A percentile compares a stretch with the other conserved stretches of the same genome.
Conservation (phyloP, 2,329 filamentous ascomycete genomes). For the Neonectria coccinea region DNA sequence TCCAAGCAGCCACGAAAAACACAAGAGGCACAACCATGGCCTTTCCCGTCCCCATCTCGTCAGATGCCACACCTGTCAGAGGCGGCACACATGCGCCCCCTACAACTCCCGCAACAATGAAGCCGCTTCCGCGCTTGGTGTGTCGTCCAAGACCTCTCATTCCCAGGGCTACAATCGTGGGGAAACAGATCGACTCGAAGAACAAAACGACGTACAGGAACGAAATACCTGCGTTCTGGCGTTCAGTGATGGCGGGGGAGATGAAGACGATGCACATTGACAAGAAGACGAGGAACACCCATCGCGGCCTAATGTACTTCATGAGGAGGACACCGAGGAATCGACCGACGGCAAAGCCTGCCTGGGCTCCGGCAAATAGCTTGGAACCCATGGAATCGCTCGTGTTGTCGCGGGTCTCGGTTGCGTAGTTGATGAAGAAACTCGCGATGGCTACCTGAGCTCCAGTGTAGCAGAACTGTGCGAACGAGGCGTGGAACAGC, state of each 20-base stretch:
- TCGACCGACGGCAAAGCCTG: slow-evolving; percentile 77
- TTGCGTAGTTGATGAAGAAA: slow-evolving; percentile 82
- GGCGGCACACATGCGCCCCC: slow-evolving; percentile 82
- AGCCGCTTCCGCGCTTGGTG: slow-evolving; percentile 80
- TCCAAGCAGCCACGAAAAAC: slow-evolving; percentile 68
- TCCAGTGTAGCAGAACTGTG: slow-evolving; percentile 84
- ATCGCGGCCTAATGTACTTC: slow-evolving; percentile 73
- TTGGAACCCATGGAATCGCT: slow-evolving; percentile 67
- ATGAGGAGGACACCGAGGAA: slow-evolving; percentile 77
- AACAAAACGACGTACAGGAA: slow-evolving; percentile 80
- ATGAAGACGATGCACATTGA: slow-evolving; percentile 73
- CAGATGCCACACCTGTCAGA: slow-evolving; percentile 75
- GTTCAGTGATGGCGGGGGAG: slow-evolving; percentile 59
- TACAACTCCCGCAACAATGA: slow-evolving; percentile 74
- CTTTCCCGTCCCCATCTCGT: slow-evolving; percentile 68
- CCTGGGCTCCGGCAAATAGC: slow-evolving; percentile 80
- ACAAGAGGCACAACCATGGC: slow-evolving; percentile 75
- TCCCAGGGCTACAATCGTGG: slow-evolving; percentile 82
- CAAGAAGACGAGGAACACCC: slow-evolving; percentile 75
- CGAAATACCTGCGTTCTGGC: slow-evolving; percentile 61
- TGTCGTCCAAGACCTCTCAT: slow-evolving; percentile 81
- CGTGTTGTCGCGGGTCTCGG: slow-evolving; percentile 67
- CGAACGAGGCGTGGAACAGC: slow-evolving; percentile 79
- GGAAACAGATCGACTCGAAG: slow-evolving; percentile 85
- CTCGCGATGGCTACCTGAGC: slow-evolving; percentile 74